Evolutionary conservation across 2,329 filamentous ascomycete genomes (phyloP).

Genomic region (Metarhizium brunneum): DNA sequence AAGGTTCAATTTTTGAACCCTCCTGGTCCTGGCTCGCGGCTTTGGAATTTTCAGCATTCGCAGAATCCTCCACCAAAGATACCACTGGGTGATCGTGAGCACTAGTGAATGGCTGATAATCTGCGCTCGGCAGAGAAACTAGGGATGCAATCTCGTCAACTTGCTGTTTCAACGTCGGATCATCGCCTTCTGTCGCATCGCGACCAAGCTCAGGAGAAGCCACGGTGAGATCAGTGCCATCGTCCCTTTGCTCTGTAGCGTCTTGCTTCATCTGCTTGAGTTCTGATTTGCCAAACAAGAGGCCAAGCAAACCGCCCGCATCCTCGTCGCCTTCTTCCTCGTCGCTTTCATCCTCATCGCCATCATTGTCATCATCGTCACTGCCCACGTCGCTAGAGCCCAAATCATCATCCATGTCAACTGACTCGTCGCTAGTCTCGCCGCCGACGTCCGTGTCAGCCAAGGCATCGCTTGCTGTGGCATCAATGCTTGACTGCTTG

Average conservation of each 20-base stretch:
- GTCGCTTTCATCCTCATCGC: constrained; percentile 25
- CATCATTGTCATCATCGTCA: constrained; percentile 28
- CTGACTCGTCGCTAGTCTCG: constrained; percentile 54
- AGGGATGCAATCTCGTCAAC: constrained; percentile 13
- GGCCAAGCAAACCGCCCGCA: constrained; percentile 39
- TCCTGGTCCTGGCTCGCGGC: background rate
- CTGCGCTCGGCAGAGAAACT: constrained; percentile 2
- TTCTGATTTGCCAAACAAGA: constrained; percentile 52
- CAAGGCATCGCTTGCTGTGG: constrained; percentile 13
- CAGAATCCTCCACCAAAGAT: background rate
- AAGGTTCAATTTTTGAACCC: background rate
- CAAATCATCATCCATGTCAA: constrained; percentile 60
- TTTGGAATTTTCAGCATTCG: background rate
- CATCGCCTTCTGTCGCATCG: background rate
- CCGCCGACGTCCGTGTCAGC: constrained; percentile 19
- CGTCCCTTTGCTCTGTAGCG: constrained; percentile 11
- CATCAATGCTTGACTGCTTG: constrained; percentile 14
- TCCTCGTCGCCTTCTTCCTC: constrained; percentile 30
- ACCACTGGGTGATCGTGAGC: background rate
- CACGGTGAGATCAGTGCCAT: constrained; percentile 3
- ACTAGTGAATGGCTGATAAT: background rate
- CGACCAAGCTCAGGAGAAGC: background rate
- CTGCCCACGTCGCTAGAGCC: constrained; percentile 44
- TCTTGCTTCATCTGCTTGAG: constrained; percentile 41
- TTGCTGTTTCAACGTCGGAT: constrained; percentile 16